A percentile compares a stretch with the other conserved stretches of the same genome.
Conservation (phyloP, 2,329 filamentous ascomycete species). For the Pseudocercospora pini-densiflorae region DNA sequence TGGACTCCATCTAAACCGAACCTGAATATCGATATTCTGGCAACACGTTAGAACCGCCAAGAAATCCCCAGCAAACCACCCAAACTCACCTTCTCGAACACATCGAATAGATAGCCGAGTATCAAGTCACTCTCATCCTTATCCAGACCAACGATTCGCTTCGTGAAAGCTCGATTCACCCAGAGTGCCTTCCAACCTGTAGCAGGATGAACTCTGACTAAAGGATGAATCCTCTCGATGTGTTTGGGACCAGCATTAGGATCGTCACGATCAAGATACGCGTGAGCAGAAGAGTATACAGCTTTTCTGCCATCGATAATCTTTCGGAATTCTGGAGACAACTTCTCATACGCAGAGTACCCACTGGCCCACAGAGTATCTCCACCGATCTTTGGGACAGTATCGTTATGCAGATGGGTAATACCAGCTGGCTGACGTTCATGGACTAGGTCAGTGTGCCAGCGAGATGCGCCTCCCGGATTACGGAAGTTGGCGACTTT, state of each 20-base stretch:
- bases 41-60: not conserved
- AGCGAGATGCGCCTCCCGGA: slow-evolving; percentile 69
- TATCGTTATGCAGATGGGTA: slow-evolving; percentile 44
- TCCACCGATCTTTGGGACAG: slow-evolving; percentile 66
- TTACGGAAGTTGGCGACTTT: slow-evolving; percentile 64
- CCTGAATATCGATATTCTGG: slow-evolving; percentile 69
- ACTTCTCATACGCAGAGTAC: slow-evolving; percentile 74
- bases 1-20: slow-evolving; percentile 73
- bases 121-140: slow-evolving; percentile 71
- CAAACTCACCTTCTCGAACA: slow-evolving; percentile 60
- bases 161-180: slow-evolving; percentile 73
- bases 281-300: slow-evolving; percentile 68
- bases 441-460: slow-evolving; percentile 73
- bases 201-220: slow-evolving; percentile 72
- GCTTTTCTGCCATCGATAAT: slow-evolving; percentile 71
- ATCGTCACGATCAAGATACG: slow-evolving; percentile 68
- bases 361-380: slow-evolving; percentile 76
- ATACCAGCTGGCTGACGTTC: slow-evolving; percentile 69
- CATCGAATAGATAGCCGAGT: slow-evolving; percentile 68
- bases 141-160: slow-evolving; percentile 70
- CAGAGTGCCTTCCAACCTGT: slow-evolving; percentile 76
- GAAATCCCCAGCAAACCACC: not conserved
- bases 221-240: slow-evolving; percentile 69
- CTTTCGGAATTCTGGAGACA: slow-evolving; percentile 70
- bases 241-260: slow-evolving; percentile 65